These are phyloP conservation scores for Coemansia guatemalensis DNA, from an alignment of 192 early-diverging fungal species.

Conservation along the genomic window DNA sequence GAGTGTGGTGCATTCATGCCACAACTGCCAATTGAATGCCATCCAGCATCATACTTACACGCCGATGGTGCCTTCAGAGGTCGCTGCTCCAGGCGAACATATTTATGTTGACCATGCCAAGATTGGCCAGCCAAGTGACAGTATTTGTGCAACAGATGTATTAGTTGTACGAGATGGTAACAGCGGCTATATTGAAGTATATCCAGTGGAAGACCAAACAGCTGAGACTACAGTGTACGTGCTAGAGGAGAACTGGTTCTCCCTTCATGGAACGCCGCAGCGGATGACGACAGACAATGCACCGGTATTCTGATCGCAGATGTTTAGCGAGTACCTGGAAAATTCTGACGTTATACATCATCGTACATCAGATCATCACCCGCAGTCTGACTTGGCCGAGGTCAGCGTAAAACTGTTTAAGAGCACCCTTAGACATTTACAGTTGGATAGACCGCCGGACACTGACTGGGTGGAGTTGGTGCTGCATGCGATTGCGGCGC, in stretches of 20 bases:
- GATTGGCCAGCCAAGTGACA: neutral
- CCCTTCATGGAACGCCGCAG: neutral
- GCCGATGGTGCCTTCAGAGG: neutral
- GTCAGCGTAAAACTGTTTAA: neutral
- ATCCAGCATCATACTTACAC: neutral
- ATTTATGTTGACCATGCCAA: neutral
- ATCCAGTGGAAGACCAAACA: slow-evolving; percentile 1
- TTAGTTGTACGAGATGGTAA: slow-evolving; percentile 1
- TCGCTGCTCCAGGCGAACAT: neutral
- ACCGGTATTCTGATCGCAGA: neutral
- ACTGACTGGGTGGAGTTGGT: neutral
- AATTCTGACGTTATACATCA: neutral
- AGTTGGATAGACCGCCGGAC: neutral
- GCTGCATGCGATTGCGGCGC: neutral
- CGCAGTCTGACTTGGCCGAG: slow-evolving; percentile 3
- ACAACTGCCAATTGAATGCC: neutral
- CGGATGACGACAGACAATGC: neutral
- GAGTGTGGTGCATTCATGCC: neutral
- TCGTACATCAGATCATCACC: neutral
- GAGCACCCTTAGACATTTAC: neutral
- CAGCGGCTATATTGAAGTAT: neutral
- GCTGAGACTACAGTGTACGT: neutral
- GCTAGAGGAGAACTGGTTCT: neutral
- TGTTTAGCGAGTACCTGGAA: neutral
- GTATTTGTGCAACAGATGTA: neutral